Evolutionary conservation across 2,329 filamentous ascomycete species (phyloP).

Genomic region (Capronia americana): DNA sequence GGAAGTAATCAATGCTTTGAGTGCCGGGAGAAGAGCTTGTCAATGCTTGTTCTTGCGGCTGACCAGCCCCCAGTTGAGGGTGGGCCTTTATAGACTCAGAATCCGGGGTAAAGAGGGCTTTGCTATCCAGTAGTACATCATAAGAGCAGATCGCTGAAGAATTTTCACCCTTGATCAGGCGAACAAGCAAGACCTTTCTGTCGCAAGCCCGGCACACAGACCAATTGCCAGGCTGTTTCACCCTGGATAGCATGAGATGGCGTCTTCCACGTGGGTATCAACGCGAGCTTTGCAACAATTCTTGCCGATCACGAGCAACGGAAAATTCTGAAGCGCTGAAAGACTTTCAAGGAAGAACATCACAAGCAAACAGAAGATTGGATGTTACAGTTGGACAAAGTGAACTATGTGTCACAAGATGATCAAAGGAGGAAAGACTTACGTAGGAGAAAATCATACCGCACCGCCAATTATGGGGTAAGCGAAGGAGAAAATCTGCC

Average conservation of each 20-base stretch:
- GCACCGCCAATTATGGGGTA: no score
- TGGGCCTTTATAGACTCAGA: conserved; percentile 8
- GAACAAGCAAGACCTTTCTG: conserved; percentile 2
- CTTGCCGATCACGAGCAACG: conserved; percentile 24
- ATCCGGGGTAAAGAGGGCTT: conserved; percentile 12
- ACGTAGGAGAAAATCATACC: conserved; percentile 30
- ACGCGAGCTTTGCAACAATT: conserved; percentile 10
- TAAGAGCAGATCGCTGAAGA: not conserved
- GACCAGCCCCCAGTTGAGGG: conserved; percentile 12
- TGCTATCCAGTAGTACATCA: conserved; percentile 6
- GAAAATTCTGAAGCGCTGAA: conserved; percentile 22
- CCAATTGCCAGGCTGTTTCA: not conserved
- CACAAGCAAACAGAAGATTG: conserved; percentile 19
- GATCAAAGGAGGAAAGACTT: conserved; percentile 25
- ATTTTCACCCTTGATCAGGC: conserved; percentile 8
- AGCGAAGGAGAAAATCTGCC: conserved; percentile 15
- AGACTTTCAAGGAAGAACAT: conserved; percentile 1
- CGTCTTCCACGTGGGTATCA: not conserved
- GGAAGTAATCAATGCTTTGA: not conserved
- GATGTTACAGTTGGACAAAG: conserved; percentile 13
- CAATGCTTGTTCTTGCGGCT: conserved; percentile 17
- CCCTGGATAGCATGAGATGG: not conserved
- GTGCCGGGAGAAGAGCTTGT: not conserved
- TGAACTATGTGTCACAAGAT: conserved; percentile 31
- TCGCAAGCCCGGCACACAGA: not conserved